Base-by-base conservation (phyloP, 2,329 filamentous ascomycete genomes). In the Endothia cerciana region DNA sequence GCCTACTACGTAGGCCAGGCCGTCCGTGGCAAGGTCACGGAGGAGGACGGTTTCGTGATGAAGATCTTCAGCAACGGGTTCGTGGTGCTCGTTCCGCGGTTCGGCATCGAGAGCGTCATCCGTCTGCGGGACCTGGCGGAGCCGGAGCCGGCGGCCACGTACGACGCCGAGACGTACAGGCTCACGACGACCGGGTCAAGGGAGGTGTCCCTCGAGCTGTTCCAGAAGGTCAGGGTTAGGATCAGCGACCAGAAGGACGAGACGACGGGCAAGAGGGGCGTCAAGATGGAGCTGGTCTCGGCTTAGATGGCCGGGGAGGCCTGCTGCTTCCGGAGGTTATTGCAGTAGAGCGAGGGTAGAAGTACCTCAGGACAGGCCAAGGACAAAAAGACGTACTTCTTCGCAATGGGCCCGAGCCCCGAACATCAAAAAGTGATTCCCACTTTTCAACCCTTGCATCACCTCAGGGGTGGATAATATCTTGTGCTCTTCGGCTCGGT, bases 1-100 rank as follows among this genome's bases (percentile, higher is more conserved):
- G 94, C 97, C 72, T 99, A 98, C 81, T 99, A 98, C 76, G 95
- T 99, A 59, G 95, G 95, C 0, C 95, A 99, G 80, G 93, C 94
- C 15, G 89, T 99, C 64, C 95, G 95, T 80, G 93, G 87, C 69
- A 82, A 83, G 70, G 83, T 87, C 38, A 86, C 87, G 8, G 90
- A 94, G 72, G 94, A 97, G 77, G 94, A 97, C 65, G 95, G 92
- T 3, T 98, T 97, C 77, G 89, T 99, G 56, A 97, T 99, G 91
- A 92, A 92, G 75, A 91, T 99, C 62, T 99, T 99, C 79, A 93
- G 91, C 76, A 99, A 99, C 79, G 95, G 95, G 7, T 94, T 97
- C 72, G 95, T 98, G 22, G 94, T 98, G 13, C 94, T 98, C 68
- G 94, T 99, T 60, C 95, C 95, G 7, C 84, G 93, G 19, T 99